phyloP scores from a whole-genome alignment of 345 rosid species.

The Eucalyptus regnans region DNA sequence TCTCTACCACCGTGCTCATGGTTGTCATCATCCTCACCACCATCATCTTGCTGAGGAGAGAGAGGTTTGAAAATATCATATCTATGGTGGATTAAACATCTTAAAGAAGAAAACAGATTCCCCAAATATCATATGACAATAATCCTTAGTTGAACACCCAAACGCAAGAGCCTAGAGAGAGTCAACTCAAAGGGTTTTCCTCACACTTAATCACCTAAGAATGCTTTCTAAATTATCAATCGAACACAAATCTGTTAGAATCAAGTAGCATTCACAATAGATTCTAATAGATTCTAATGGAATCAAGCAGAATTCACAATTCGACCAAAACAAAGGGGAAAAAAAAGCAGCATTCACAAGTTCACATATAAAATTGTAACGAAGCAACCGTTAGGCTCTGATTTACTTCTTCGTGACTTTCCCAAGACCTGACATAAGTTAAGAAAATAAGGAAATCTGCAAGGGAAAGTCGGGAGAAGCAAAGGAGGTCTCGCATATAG shows the following conservation, averaged over 20 bases:
- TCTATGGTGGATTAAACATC: background rate
- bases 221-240: no score
- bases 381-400: background rate
- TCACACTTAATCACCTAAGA: background rate
- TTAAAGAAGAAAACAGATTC: background rate
- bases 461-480: background rate
- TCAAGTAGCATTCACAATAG: no score
- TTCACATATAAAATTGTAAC: background rate
- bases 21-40: constrained; percentile 6
- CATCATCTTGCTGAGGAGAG: background rate
- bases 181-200: background rate
- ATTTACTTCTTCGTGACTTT: background rate
- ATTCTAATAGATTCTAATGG: no score
- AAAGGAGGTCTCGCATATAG: background rate
- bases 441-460: background rate
- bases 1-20: constrained; percentile 23
- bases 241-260: no score
- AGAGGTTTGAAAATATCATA: no score
- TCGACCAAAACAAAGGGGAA: no score
- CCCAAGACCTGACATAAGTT: background rate
- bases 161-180: background rate
- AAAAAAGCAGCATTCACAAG: background rate
- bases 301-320: no score
- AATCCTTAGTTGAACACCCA: no score
- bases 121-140: background rate